phyloP scores from a whole-genome alignment of 768 basidiomycete species.

The Psilocybe cyanescens region DNA sequence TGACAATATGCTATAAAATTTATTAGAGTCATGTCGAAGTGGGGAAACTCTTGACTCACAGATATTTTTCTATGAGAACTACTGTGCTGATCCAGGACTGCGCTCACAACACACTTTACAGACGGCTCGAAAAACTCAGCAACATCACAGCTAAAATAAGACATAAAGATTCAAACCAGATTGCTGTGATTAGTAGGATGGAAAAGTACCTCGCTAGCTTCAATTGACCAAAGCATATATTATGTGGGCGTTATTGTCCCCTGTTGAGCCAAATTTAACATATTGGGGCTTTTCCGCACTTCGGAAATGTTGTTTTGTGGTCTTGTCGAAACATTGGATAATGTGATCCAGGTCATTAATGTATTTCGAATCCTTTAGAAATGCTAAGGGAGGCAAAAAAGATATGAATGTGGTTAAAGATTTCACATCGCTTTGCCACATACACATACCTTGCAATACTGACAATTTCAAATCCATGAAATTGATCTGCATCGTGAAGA shows the following conservation, averaged over 20 bases:
- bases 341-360: conserved; percentile 46
- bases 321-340: conserved; percentile 45
- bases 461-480: conserved; percentile 56
- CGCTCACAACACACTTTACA: conserved; percentile 33
- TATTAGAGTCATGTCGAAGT: too few species aligned
- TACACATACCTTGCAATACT: conserved; percentile 40
- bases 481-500: conserved; percentile 36
- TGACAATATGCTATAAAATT: conserved; percentile 35
- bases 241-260: conserved; percentile 42
- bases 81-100: conserved; percentile 27
- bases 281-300: conserved; percentile 43
- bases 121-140: conserved; percentile 39
- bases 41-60: conserved; percentile 19
- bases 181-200: background rate
- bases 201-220: conserved; percentile 39
- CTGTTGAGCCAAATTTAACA: conserved; percentile 49
- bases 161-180: background rate
- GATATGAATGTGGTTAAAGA: conserved; percentile 12
- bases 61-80: conserved; percentile 28
- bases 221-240: conserved; percentile 52
- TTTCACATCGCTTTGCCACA: background rate
- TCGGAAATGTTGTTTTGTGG: conserved; percentile 50
- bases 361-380: conserved; percentile 44
- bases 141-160: conserved; percentile 30
- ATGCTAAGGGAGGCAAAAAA: background rate